Percentiles rank a stretch among this genome's conserved stretches.
Conservation (phyloP, 2,329 filamentous ascomycete genomes). For the Penicillium sp. region DNA sequence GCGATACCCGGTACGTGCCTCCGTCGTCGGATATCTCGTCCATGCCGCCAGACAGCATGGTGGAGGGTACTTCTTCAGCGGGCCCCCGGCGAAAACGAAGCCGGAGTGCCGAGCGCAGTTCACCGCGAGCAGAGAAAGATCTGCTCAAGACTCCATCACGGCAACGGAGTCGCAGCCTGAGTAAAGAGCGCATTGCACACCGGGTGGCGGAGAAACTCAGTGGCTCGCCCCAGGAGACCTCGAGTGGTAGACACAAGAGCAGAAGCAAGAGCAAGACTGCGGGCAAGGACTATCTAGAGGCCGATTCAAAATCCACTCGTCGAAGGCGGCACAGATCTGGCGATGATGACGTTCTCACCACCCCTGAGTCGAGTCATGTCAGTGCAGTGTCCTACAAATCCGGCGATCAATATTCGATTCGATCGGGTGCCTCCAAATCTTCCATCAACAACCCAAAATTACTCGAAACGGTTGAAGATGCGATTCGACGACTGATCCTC, state of each 20-base stretch:
- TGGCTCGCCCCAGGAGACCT: slow-evolving; percentile 45
- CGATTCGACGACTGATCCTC: slow-evolving; percentile 79
- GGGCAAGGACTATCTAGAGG: slow-evolving; percentile 43
- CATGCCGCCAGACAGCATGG: slow-evolving; percentile 66
- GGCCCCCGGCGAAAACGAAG: slow-evolving; percentile 46
- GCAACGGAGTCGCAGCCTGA: slow-evolving; percentile 57
- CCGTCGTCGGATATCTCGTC: slow-evolving; percentile 80
- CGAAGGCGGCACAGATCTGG: slow-evolving; percentile 47
- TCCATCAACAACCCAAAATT: slow-evolving; percentile 90
- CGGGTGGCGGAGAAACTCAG: slow-evolving; percentile 63
- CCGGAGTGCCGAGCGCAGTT: slow-evolving; percentile 45
- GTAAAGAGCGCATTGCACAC: slow-evolving; percentile 61
- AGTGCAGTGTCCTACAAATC: slow-evolving; percentile 53
- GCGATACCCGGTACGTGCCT: slow-evolving; percentile 59
- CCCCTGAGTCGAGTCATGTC: slow-evolving; percentile 57
- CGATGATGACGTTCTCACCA: slow-evolving; percentile 49
- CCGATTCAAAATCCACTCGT: slow-evolving; percentile 44
- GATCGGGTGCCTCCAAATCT: slow-evolving; percentile 57
- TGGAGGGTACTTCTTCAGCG: slow-evolving; percentile 50
- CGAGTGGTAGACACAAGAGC: slow-evolving; percentile 40
- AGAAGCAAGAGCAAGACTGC: slow-evolving; percentile 42
- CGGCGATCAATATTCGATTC: slow-evolving; percentile 54
- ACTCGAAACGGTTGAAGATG: slow-evolving; percentile 86
- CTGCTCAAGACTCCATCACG: slow-evolving; percentile 56
- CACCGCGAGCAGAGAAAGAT: slow-evolving; percentile 32